Evolutionary conservation across 805 yeast genomes (phyloP).

Genomic region (Kazachstania psychrophila): DNA sequence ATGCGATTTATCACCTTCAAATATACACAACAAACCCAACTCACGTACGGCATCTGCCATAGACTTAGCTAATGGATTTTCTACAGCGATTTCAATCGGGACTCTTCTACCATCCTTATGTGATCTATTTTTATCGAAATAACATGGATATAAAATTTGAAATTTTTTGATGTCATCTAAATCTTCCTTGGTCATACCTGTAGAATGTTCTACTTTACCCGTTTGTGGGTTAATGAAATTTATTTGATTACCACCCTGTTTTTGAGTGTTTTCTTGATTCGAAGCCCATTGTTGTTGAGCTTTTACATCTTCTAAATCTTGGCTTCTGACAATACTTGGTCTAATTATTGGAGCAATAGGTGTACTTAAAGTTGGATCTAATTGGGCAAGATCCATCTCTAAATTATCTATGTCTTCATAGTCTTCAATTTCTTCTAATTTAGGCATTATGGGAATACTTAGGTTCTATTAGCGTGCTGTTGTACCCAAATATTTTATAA

Average conservation of each 20-base stretch:
- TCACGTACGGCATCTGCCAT: slow-evolving; percentile 59
- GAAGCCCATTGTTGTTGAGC: background rate
- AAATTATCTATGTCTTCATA: slow-evolving; percentile 82
- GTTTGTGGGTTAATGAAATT: slow-evolving; percentile 24
- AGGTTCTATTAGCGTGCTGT: no score
- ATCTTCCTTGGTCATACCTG: slow-evolving; percentile 42
- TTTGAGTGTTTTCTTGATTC: background rate
- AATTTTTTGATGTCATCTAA: slow-evolving; percentile 55
- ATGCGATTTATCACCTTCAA: slow-evolving; percentile 78
- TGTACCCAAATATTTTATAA: no score
- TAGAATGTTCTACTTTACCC: slow-evolving; percentile 21
- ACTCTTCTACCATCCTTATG: slow-evolving; percentile 82
- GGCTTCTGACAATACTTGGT: slow-evolving; percentile 54
- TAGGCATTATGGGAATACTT: slow-evolving; percentile 64
- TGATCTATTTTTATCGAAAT: slow-evolving; percentile 72
- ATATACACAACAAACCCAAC: slow-evolving; percentile 33
- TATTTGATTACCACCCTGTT: slow-evolving; percentile 8
- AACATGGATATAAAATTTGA: slow-evolving; percentile 82
- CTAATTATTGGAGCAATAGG: slow-evolving; percentile 64
- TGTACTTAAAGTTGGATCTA: slow-evolving; percentile 61
- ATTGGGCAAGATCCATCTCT: slow-evolving; percentile 90
- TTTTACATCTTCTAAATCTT: slow-evolving; percentile 33
- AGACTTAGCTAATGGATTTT: slow-evolving; percentile 78
- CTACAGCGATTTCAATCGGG: slow-evolving; percentile 55
- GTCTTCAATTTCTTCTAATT: slow-evolving; percentile 62